phyloP scores from a whole-genome alignment of 2,329 filamentous ascomycete genomes.

The Phoma herbarum region DNA sequence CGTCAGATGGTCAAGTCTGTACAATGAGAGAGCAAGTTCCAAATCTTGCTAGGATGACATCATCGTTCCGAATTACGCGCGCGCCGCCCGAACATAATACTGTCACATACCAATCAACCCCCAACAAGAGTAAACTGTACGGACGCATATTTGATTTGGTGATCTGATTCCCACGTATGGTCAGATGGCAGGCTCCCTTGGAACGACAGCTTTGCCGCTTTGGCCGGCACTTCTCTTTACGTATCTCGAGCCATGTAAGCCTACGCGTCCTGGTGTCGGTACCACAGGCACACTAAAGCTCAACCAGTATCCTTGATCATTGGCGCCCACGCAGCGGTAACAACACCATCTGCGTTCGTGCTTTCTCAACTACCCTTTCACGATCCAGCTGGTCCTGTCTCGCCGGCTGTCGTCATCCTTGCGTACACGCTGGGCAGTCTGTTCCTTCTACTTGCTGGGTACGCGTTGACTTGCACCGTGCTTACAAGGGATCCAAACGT shows the following conservation, averaged over 20 bases:
- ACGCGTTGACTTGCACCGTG: constrained; percentile 36
- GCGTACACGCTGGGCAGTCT: constrained; percentile 36
- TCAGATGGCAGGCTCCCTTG: constrained; percentile 21
- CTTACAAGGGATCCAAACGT: constrained; percentile 37
- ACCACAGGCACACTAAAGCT: neutral
- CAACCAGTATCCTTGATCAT: constrained; percentile 20
- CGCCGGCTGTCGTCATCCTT: constrained; percentile 26
- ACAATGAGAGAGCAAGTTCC: neutral
- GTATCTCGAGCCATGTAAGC: constrained; percentile 40
- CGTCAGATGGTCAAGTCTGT: too few species aligned
- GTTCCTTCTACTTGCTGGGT: constrained; percentile 32
- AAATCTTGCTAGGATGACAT: constrained; percentile 2
- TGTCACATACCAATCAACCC: neutral
- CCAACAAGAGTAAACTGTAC: neutral
- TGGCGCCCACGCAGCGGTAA: constrained; percentile 29
- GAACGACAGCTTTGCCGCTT: constrained; percentile 31
- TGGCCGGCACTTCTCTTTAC: constrained; percentile 42
- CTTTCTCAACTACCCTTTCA: constrained; percentile 28
- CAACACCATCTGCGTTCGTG: constrained; percentile 27
- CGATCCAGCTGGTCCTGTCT: constrained; percentile 15
- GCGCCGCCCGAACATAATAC: neutral
- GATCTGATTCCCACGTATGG: too few species aligned
- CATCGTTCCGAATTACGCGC: neutral
- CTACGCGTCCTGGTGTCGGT: neutral
- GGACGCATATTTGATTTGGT: neutral